Evolutionary conservation across 73 alveolate genomes (phyloP).

Genomic region (Durusdinium trenchii): DNA sequence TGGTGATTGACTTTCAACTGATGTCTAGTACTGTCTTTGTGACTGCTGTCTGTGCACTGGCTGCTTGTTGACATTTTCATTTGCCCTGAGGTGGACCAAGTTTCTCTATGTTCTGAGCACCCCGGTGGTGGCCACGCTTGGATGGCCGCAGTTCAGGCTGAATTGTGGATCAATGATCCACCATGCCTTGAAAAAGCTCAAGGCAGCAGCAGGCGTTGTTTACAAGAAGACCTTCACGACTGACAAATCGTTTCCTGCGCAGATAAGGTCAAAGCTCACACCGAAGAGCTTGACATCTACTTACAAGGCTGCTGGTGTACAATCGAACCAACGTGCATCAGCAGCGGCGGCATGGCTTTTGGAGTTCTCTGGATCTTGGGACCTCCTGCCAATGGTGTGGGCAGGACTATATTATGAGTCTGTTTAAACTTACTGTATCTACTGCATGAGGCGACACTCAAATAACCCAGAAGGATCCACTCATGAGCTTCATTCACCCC

Average conservation of each 20-base stretch:
- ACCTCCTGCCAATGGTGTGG: not conserved
- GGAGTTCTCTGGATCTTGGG: not conserved
- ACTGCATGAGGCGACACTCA: too few species aligned
- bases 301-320: not conserved
- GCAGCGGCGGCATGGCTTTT: slow-evolving; percentile 20
- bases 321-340: not conserved
- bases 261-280: not conserved
- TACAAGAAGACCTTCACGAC: not conserved
- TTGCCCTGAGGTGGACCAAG: slow-evolving; percentile 3
- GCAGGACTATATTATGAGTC: not conserved
- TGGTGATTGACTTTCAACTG: not conserved
- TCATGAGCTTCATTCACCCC: not conserved
- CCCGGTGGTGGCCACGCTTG: not conserved
- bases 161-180: not conserved
- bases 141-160: not conserved
- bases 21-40: not conserved
- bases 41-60: not conserved
- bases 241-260: not conserved
- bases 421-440: too few species aligned
- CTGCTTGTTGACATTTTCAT: not conserved
- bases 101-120: not conserved
- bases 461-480: not conserved
- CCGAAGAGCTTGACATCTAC: not conserved
- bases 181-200: not conserved
- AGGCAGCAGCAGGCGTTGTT: not conserved